Evolutionary conservation across 257 asterid species (phyloP).

Genomic region (Orobanche coerulescens): DNA sequence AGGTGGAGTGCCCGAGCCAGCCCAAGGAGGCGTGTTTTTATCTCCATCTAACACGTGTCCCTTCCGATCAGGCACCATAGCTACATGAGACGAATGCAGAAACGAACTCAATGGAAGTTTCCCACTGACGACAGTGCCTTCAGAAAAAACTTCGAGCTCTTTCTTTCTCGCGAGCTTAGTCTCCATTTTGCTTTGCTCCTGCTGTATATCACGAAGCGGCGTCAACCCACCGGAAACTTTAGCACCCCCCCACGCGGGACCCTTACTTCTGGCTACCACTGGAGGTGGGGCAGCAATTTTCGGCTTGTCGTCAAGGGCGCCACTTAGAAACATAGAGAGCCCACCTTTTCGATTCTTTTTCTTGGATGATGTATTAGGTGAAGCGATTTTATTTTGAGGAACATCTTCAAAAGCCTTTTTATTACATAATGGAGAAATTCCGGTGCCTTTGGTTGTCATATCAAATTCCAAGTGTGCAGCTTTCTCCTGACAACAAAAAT

Average conservation of each 20-base stretch:
- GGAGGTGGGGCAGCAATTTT: slow-evolving; percentile 44
- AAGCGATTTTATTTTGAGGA: slow-evolving; percentile 22
- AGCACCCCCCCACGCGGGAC: slow-evolving; percentile 98
- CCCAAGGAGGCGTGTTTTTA: slow-evolving; percentile 87
- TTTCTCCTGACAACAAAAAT: slow-evolving; percentile 35
- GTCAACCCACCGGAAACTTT: slow-evolving; percentile 41
- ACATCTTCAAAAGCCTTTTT: slow-evolving; percentile 33
- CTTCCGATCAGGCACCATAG: slow-evolving; percentile 40
- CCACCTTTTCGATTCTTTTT: slow-evolving; percentile 89
- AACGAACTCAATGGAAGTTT: slow-evolving; percentile 54
- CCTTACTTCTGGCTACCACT: slow-evolving; percentile 51
- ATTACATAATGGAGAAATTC: slow-evolving; percentile 23
- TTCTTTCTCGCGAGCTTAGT: slow-evolving; percentile 32
- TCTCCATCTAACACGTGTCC: slow-evolving; percentile 56
- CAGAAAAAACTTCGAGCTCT: slow-evolving; percentile 40
- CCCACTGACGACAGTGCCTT: slow-evolving; percentile 26
- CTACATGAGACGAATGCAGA: slow-evolving; percentile 56
- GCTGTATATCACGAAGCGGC: slow-evolving; percentile 80
- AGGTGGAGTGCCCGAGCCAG: slow-evolving; percentile 79
- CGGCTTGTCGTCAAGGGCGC: slow-evolving; percentile 81
- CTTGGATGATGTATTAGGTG: slow-evolving; percentile 49
- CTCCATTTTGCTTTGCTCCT: slow-evolving; percentile 76
- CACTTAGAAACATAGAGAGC: slow-evolving; percentile 89
- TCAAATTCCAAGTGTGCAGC: slow-evolving; percentile 30
- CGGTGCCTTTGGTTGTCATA: slow-evolving; percentile 23